Conservation (phyloP, 2,329 filamentous ascomycete species). For the Berkeleyomyces basicola region DNA sequence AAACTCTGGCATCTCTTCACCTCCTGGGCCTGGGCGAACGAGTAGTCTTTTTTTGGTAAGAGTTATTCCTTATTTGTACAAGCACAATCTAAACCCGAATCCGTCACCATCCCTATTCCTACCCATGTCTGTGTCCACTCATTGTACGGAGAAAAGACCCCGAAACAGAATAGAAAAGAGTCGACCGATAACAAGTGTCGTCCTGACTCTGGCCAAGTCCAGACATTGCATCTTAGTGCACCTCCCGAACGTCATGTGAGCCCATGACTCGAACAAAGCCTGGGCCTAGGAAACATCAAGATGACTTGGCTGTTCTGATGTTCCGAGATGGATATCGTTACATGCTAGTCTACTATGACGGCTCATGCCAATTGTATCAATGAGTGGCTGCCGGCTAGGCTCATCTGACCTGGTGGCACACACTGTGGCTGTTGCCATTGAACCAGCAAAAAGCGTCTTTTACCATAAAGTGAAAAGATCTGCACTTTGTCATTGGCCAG, state of each 20-base stretch:
- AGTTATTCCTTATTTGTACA: neutral
- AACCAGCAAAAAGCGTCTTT: neutral
- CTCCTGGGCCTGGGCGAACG: neutral
- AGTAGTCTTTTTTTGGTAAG: neutral
- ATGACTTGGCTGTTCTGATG: too few species aligned
- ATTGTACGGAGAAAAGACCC: neutral
- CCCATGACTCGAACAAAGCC: too few species aligned
- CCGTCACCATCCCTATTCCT: neutral
- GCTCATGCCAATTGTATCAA: too few species aligned
- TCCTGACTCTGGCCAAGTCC: neutral
- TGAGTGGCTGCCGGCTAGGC: neutral
- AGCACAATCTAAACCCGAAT: neutral
- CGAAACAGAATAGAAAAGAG: neutral
- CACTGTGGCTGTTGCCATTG: neutral
- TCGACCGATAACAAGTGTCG: neutral
- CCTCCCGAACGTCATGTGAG: too few species aligned
- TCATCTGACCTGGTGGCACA: neutral
- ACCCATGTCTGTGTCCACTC: neutral
- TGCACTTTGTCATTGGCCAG: neutral
- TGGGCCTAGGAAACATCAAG: too few species aligned
- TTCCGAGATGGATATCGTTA: too few species aligned
- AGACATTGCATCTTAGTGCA: too few species aligned
- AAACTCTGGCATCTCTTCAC: neutral
- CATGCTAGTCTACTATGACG: too few species aligned
- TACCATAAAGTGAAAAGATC: neutral